Conservation (phyloP, 2,329 filamentous ascomycete species). For the Paramyrothecium roridum region DNA sequence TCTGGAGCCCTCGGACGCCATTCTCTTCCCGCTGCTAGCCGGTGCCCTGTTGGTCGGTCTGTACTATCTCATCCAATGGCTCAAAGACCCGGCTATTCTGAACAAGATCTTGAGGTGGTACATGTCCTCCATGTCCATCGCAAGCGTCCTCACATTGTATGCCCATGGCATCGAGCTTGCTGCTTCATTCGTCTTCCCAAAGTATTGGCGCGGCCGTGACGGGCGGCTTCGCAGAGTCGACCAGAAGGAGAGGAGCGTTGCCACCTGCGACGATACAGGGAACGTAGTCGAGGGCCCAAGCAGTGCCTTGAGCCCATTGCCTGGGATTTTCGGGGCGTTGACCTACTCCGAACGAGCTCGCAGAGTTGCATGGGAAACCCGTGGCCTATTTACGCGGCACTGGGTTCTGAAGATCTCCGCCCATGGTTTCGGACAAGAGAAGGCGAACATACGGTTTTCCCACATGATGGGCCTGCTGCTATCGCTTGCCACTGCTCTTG, state of each 20-base stretch:
- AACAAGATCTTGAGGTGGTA: slow-evolving; percentile 83
- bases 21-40: slow-evolving; percentile 80
- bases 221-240: slow-evolving; percentile 45
- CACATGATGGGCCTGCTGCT: slow-evolving; percentile 54
- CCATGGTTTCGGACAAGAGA: slow-evolving; percentile 45
- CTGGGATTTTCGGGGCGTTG: slow-evolving; percentile 28
- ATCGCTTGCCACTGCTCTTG: slow-evolving; percentile 50
- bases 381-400: slow-evolving; percentile 45
- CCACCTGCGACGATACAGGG: slow-evolving; percentile 29
- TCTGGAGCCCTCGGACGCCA: slow-evolving; percentile 69
- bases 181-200: slow-evolving; percentile 70
- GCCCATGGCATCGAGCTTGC: slow-evolving; percentile 67
- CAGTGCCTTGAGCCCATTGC: slow-evolving; percentile 22
- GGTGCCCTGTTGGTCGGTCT: slow-evolving; percentile 68
- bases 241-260: slow-evolving; percentile 34
- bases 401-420: slow-evolving; percentile 50
- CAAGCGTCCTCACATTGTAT: slow-evolving; percentile 69
- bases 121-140: slow-evolving; percentile 76
- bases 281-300: slow-evolving; percentile 20
- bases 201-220: slow-evolving; percentile 53
- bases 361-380: slow-evolving; percentile 42
- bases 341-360: slow-evolving; percentile 18
- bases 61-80: slow-evolving; percentile 87
- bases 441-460: slow-evolving; percentile 52
- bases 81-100: slow-evolving; percentile 75